Evolutionary conservation across 2,329 filamentous ascomycete genomes (phyloP).

Genomic region (Hypomyces perniciosus): DNA sequence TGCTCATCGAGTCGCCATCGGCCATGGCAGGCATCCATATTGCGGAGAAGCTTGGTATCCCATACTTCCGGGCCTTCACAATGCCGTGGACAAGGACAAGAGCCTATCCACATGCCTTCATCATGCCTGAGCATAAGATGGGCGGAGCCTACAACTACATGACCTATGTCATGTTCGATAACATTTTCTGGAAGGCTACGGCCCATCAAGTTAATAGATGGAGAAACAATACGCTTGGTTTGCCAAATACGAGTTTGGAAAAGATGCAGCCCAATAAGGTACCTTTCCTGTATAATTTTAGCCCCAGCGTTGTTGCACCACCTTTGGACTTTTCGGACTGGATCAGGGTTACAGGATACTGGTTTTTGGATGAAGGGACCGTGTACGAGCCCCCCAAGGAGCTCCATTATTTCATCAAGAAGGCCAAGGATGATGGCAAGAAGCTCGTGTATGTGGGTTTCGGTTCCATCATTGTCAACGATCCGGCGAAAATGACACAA

Average conservation of each 20-base stretch:
- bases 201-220: constrained; percentile 87
- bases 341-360: constrained; percentile 96
- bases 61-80: constrained; percentile 94
- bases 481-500: constrained; percentile 80
- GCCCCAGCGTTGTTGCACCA: constrained; percentile 84
- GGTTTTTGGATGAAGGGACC: constrained; percentile 80
- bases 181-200: constrained; percentile 92
- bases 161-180: constrained; percentile 94
- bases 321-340: constrained; percentile 95
- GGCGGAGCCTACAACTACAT: constrained; percentile 93
- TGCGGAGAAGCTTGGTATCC: constrained; percentile 84
- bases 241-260: constrained; percentile 76
- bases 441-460: constrained; percentile 97
- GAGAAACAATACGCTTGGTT: constrained; percentile 72
- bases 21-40: constrained; percentile 98
- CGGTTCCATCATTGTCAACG: constrained; percentile 88
- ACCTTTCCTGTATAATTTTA: constrained; percentile 98
- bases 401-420: constrained; percentile 73
- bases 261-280: constrained; percentile 96
- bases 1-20: constrained; percentile 91
- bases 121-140: constrained; percentile 87
- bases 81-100: constrained; percentile 98
- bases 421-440: constrained; percentile 73
- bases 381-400: constrained; percentile 70
- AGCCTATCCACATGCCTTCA: constrained; percentile 94